phyloP scores from a whole-genome alignment of 495 filamentous ascomycete genomes.

The Hypomontagnella monticulosa region DNA sequence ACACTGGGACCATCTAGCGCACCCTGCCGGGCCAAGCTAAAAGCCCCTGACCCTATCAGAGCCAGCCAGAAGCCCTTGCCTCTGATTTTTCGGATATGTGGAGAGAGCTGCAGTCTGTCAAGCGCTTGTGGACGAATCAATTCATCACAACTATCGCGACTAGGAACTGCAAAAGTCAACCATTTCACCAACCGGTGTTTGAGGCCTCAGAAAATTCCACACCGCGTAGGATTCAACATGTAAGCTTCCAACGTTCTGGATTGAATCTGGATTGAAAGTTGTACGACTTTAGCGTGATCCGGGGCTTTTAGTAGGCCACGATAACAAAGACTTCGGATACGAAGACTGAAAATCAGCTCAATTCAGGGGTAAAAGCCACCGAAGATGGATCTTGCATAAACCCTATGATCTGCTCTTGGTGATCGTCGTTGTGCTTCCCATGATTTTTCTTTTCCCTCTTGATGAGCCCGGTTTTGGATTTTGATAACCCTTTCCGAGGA shows the following conservation, averaged over 20 bases:
- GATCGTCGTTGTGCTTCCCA: conserved; percentile 24
- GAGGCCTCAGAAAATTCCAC: conserved; percentile 22
- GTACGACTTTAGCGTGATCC: conserved; percentile 17
- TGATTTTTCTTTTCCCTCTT: conserved; percentile 14
- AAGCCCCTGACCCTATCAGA: conserved; percentile 30
- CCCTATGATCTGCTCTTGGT: conserved; percentile 25
- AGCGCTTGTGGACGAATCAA: conserved; percentile 36
- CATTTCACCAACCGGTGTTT: conserved; percentile 26
- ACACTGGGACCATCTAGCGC: conserved; percentile 6
- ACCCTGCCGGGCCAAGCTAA: not conserved
- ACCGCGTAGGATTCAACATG: not conserved
- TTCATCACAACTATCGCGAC: conserved; percentile 13
- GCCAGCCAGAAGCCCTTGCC: conserved; percentile 6
- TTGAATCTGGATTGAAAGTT: conserved; percentile 3
- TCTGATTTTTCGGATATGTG: conserved; percentile 26
- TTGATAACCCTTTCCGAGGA: too few species aligned
- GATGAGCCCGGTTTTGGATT: conserved; percentile 12
- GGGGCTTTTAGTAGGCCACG: conserved; percentile 4
- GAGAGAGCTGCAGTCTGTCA: conserved; percentile 8
- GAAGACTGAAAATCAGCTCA: conserved; percentile 7
- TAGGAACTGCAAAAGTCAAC: conserved; percentile 22
- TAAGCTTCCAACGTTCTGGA: conserved; percentile 5
- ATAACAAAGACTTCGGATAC: conserved; percentile 7
- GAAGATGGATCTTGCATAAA: conserved; percentile 37
- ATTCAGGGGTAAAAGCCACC: conserved; percentile 18